A percentile compares a stretch with the other conserved stretches of the same genome.
Conservation (phyloP, 163 green algal species). For the Scenedesmus sp. region DNA sequence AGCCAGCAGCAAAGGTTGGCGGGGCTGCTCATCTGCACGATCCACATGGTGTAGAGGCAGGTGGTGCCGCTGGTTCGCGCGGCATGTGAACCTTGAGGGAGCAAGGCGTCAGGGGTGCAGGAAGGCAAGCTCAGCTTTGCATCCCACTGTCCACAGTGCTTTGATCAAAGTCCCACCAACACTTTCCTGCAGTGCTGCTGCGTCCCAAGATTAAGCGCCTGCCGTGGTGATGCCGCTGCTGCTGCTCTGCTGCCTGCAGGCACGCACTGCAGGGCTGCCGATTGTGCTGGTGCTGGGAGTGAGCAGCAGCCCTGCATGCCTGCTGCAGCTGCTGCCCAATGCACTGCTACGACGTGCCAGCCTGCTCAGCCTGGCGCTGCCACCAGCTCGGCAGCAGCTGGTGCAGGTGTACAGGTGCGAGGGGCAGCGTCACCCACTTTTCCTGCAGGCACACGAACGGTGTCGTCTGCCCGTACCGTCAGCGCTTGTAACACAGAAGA, state of each 20-base stretch:
- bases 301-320: neutral
- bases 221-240: neutral
- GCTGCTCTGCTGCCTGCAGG: conserved; percentile 18
- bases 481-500: too few relatives aligned
- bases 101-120: too few relatives aligned
- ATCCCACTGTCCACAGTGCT: too few relatives aligned
- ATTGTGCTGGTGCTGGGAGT: conserved; percentile 45
- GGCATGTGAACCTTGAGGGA: too few relatives aligned
- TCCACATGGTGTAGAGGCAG: neutral
- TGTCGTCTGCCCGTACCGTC: too few relatives aligned
- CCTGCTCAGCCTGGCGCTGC: conserved; percentile 14
- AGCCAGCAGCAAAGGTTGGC: neutral
- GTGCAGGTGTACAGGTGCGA: conserved; percentile 24
- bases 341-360: neutral
- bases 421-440: too few relatives aligned
- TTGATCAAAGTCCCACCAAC: too few relatives aligned
- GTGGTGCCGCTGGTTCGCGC: too few relatives aligned
- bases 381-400: conserved; percentile 40
- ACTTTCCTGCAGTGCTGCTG: too few relatives aligned
- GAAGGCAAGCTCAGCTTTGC: too few relatives aligned
- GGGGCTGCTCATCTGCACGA: neutral
- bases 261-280: conserved; percentile 26
- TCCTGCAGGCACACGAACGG: too few relatives aligned
- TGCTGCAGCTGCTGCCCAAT: conserved; percentile 51
- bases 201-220: neutral